Evolutionary conservation across 2,329 filamentous ascomycete genomes (phyloP), one percentile per base, ranked within the genome.

Genomic region (Fusarium sp.): DNA sequence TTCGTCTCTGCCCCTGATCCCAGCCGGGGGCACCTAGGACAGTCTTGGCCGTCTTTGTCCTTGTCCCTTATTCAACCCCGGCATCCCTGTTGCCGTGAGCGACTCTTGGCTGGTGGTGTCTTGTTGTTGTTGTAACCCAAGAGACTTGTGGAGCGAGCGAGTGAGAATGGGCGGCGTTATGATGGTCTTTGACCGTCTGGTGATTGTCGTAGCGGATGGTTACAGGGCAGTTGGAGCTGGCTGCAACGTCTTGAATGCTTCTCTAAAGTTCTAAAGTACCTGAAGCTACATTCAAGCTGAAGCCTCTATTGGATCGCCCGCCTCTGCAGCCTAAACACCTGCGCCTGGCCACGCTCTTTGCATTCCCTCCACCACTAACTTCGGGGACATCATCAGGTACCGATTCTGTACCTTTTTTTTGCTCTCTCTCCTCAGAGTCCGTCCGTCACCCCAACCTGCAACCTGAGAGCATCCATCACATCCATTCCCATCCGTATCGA

Each of bases 1-100:
- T 71, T 74, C 71, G 68, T 55, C 61, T 72, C 61, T 73, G 68
- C 62, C 71, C 71, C 62, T 74, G 71, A 74, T 59, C 71, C 71
- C 55, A 44, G 71, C 27, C 61, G 22, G 24, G 24, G 29, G 38
- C 60, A 42, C 20, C 40, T 22, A 51, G 62, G 60, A 64, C 65
- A 58, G 66, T 60, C 55, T 63, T 59, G 66, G 66, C 35, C 44
- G 69, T 38, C 51, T 70, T 66, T 56, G 64, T 57, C 53, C 33
- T 38, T 51, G 46, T 70, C 63, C 53, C 69, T 64, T 68, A 67
- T 68, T 46, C 38, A 24, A 29, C 35, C 61, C 61, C 49, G 61
- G 36, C 51, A 55, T 44, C 46, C 61, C 49, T 56, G 46, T 44
- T 63, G 36, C 46, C 61, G 42, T 63, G 49, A 57, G 44, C 22